Evolutionary conservation across 1,284 basidiomycete species (phyloP), one percentile per base, ranked within the genome.

Genomic region (Pseudozyma flocculosa): DNA sequence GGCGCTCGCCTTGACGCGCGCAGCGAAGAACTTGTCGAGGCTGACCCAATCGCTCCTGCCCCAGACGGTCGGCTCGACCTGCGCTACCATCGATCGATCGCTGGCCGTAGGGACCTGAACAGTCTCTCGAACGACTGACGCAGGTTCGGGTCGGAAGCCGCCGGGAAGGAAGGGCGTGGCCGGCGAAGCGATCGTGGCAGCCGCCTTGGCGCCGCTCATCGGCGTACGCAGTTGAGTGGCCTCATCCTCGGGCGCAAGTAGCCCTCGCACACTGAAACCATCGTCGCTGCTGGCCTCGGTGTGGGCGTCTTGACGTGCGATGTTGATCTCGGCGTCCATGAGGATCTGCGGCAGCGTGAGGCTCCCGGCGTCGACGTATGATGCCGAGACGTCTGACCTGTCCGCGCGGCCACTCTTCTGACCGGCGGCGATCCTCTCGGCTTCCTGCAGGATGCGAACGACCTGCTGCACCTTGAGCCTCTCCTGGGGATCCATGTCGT

Each of bases 1-100:
- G 15, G 32, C 32, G 7, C 3, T 8, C 11, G 32, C 9, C 32
- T 52, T 50, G 29, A 65, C 40, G 14, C 48, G 50, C 4, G 26
- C 41, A 2, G 54, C 44, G n/a, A 61, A 61, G 49, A 61, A 65
- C 43, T 52, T 57, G 51, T 65, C 62, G 5, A 65, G 57, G 2
- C 62, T 48, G 1, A 34, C 19, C 62, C 62, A 65, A 47, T 65
- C 62, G 2, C 19, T 9, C 1, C 54, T 45, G 5, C 54, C 48
- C 62, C 62, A 65, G 1, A 45, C 19, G 36, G 51, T 5, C 45
- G 54, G 43, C 26, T 43, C 19, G 2, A n/a, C n/a, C n/a, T n/a
- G n/a, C n/a, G n/a, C n/a, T n/a, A n/a, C n/a, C n/a, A n/a, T n/a
- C n/a, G n/a, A n/a, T n/a, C n/a, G n/a, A n/a, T n/a, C n/a, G n/a